Base-by-base conservation (phyloP, 441 rosid species). In the Rhodomyrtus psidioides region DNA sequence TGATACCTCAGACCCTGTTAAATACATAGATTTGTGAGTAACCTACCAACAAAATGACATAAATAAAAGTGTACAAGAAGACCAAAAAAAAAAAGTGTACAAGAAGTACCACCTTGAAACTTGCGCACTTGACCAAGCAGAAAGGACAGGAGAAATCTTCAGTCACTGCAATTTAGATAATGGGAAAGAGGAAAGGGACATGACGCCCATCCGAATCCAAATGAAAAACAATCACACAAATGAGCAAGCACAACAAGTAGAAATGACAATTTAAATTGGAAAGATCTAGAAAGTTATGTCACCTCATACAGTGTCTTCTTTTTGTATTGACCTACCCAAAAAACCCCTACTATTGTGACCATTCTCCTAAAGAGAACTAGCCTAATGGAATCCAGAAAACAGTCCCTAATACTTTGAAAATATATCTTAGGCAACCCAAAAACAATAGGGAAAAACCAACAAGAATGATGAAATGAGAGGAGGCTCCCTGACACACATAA, bases 131-230 rank as follows among this genome's bases (percentile, higher is more conserved):
- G 55, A 94, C 96, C 91, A 98, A 92, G 95, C 99, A 96, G 90
- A 96, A 95, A 88, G 99, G 98, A 90, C 99, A 96, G 76, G 99
- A 92, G 89, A 95, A 98, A 88, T 98, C 99, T 94, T 96, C 99
- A 55, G 99, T 98, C 87, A 95, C 99, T 96, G 98, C 95, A 93
- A 88, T 70, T 86, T 70, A 90, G 59, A 85, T 26, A 53, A 85
- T 17, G 56, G 57, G 75, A 26, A 70, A 70, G 79, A 70, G n/a
- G 79, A 39, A 70, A 4, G n/a, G 79, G 79, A 70, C 79, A 70
- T 70, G 49, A 70, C 7, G 16, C 49, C 49, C 79, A 39, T 70
- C 42, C n/a, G 24, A 70, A 34, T 19, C 9, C 26, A 70, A 44
- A 70, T 19, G 42, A 70, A 70, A 70, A 70, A 10, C 8, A 70